Evolutionary conservation across 371 early-diverging fungal species (phyloP).

Genomic region (Homolaphlyctis polyrhiza): DNA sequence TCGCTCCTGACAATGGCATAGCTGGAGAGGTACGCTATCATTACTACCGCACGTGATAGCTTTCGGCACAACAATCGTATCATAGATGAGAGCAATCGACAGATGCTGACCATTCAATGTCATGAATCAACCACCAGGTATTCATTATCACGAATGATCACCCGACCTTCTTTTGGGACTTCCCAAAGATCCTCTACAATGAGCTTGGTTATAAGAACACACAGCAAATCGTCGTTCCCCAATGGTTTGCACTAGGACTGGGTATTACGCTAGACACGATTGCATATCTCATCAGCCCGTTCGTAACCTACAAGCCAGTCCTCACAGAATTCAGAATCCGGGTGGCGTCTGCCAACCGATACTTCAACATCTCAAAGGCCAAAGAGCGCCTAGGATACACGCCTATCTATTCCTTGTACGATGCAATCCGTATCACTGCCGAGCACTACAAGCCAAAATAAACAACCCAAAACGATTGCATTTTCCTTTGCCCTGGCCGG

Average conservation of each 20-base stretch:
- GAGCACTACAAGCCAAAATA: constrained; percentile 30
- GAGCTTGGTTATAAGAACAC: constrained; percentile 25
- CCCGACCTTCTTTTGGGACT: constrained; percentile 91
- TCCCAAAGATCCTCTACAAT: constrained; percentile 35
- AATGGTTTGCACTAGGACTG: constrained; percentile 38
- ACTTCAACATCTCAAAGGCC: constrained; percentile 77
- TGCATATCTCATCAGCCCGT: constrained; percentile 39
- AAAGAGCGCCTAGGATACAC: constrained; percentile 70
- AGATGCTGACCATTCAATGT: neutral
- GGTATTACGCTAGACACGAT: constrained; percentile 48
- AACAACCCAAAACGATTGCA: no score
- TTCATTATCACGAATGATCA: constrained; percentile 91
- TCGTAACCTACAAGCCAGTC: constrained; percentile 41
- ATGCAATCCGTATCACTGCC: constrained; percentile 51
- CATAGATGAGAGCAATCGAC: neutral
- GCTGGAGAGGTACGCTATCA: constrained; percentile 42
- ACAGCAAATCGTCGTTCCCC: constrained; percentile 21
- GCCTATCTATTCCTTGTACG: constrained; percentile 65
- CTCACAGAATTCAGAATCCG: constrained; percentile 63
- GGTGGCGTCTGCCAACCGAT: constrained; percentile 69
- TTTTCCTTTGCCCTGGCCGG: no score
- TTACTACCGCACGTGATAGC: neutral
- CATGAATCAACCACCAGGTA: constrained; percentile 40
- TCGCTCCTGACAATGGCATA: constrained; percentile 28
- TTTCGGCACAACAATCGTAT: neutral